These are phyloP conservation scores for Gracilaria caudata DNA, from an alignment of 23 red algal species.

Conservation along the genomic window DNA sequence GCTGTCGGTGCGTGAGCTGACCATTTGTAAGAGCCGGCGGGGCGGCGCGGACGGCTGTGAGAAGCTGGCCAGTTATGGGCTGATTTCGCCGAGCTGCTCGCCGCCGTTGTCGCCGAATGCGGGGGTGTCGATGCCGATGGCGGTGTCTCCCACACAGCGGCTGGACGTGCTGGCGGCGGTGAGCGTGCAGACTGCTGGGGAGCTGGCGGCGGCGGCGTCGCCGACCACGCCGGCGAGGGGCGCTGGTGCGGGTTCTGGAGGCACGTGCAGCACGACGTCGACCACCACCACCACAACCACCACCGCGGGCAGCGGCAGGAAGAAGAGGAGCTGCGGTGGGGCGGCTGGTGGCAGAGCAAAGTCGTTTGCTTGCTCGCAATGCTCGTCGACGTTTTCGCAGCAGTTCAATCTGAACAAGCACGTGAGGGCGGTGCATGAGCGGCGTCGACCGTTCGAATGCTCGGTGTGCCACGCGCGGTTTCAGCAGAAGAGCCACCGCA, in stretches of 20 bases:
- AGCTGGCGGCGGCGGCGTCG: background rate
- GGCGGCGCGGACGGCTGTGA: background rate
- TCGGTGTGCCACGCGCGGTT: slow-evolving; percentile 67
- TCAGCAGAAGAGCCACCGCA: slow-evolving; percentile 66
- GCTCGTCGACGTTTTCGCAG: slow-evolving; percentile 48
- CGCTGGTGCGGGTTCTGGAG: background rate
- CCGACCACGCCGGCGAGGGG: background rate
- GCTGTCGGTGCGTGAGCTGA: background rate
- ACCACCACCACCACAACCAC: background rate
- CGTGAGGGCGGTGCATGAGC: slow-evolving; percentile 70
- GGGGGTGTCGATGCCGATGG: background rate
- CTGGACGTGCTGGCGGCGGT: slow-evolving; percentile 59
- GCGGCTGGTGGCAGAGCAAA: background rate
- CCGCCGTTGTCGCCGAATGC: background rate
- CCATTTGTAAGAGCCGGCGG: background rate
- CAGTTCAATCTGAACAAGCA: slow-evolving; percentile 75
- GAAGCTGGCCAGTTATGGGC: background rate
- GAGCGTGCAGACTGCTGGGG: background rate
- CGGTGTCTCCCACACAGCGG: background rate
- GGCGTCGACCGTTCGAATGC: slow-evolving; percentile 66
- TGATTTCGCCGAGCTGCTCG: slow-evolving; percentile 8
- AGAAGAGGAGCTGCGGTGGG: background rate
- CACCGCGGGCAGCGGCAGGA: background rate
- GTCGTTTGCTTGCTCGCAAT: slow-evolving; percentile 43
- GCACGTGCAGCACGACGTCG: background rate